Evolutionary conservation across 2,329 filamentous ascomycete species (phyloP).

Genomic region (Xylaria sp.): DNA sequence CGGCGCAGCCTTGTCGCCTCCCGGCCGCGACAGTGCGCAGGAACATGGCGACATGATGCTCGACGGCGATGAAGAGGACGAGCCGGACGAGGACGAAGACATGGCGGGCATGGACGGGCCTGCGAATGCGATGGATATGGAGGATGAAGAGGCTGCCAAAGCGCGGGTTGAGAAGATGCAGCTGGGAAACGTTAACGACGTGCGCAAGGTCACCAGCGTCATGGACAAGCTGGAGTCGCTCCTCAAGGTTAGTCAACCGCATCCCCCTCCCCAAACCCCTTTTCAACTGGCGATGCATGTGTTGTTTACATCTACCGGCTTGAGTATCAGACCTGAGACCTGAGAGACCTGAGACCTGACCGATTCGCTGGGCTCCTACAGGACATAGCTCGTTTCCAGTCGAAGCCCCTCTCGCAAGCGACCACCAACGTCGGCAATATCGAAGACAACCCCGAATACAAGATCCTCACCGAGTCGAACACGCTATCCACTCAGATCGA

Average conservation of each 20-base stretch:
- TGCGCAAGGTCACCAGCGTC: constrained; percentile 80
- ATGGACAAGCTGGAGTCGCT: constrained; percentile 86
- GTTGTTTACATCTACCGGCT: constrained; percentile 71
- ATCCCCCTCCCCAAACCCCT: constrained; percentile 4
- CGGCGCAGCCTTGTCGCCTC: constrained; percentile 53
- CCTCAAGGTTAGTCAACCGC: constrained; percentile 74
- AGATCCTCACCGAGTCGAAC: constrained; percentile 88
- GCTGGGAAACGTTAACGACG: constrained; percentile 77
- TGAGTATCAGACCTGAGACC: constrained; percentile 63
- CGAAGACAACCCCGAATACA: constrained; percentile 92
- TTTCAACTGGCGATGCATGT: constrained; percentile 50
- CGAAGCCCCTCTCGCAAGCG: constrained; percentile 71
- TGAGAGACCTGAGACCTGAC: constrained; percentile 62
- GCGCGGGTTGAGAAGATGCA: constrained; percentile 86
- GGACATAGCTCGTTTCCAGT: constrained; percentile 84
- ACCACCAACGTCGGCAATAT: constrained; percentile 80
- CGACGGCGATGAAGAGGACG: constrained; percentile 69
- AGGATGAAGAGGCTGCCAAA: constrained; percentile 77
- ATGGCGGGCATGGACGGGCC: constrained; percentile 55
- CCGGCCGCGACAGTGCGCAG: constrained; percentile 49
- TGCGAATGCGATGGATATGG: constrained; percentile 65
- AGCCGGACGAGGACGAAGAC: constrained; percentile 69
- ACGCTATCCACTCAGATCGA: constrained; percentile 92
- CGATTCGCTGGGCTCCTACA: constrained; percentile 64
- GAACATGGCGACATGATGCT: constrained; percentile 64